A percentile compares a stretch with the other conserved stretches of the same genome.
Conservation (phyloP, 176 grass and related monocot genomes). For the Hsuehochloa calcarea region DNA sequence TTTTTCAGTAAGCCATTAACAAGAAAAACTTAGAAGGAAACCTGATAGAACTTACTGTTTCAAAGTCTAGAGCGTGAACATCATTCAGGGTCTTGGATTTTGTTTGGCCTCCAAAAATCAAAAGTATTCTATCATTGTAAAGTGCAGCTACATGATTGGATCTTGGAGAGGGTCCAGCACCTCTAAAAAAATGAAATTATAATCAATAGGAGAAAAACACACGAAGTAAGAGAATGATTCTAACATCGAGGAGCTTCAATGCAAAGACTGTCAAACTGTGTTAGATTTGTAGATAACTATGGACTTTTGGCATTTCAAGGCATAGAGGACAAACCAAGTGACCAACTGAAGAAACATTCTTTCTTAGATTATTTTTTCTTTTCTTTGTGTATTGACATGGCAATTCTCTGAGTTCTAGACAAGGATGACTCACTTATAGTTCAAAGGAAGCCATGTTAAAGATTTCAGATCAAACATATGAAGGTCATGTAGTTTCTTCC, state of each 20-base stretch:
- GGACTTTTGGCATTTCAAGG: neutral
- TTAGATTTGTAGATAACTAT: conserved; percentile 12
- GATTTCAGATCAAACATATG: conserved; percentile 99
- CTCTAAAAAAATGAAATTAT: conserved; percentile 55
- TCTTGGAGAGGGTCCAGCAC: conserved; percentile 88
- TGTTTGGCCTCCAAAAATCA: conserved; percentile 90
- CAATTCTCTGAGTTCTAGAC: neutral
- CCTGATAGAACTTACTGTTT: conserved; percentile 66
- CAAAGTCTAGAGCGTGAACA: conserved; percentile 85
- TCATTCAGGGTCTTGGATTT: conserved; percentile 96
- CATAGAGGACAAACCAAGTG: neutral
- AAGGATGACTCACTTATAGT: conserved; percentile 78
- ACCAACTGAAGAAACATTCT: neutral
- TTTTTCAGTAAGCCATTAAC: conserved; percentile 27
- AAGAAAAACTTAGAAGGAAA: conserved; percentile 13
- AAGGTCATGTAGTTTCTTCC: conserved; percentile 95
- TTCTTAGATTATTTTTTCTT: conserved; percentile 8
- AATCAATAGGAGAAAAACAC: conserved; percentile 31
- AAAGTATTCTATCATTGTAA: conserved; percentile 83
- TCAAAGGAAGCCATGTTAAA: conserved; percentile 95
- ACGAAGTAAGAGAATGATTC: conserved; percentile 7
- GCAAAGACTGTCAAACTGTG: neutral
- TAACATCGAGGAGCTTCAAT: neutral
- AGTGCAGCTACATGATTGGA: conserved; percentile 83
- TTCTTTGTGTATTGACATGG: conserved; percentile 11